Conservation (phyloP, 2,329 filamentous ascomycete genomes). For the Zymoseptoria brevis region DNA sequence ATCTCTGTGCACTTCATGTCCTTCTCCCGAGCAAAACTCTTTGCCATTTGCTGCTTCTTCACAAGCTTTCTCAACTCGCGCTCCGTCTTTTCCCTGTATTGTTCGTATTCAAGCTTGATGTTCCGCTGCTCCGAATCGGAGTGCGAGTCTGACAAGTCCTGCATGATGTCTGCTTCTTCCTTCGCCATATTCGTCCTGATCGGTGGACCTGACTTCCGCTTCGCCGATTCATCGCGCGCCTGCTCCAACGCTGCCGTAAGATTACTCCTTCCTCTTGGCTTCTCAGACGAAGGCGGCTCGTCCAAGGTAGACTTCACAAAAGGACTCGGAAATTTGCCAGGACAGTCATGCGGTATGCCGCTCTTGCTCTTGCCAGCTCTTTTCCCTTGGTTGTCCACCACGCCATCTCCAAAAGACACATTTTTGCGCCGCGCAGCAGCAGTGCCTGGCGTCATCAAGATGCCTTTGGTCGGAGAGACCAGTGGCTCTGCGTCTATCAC, state of each 20-base stretch:
- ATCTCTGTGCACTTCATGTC: conserved; percentile 63
- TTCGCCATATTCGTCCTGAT: conserved; percentile 19
- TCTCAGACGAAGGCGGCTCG: conserved; percentile 25
- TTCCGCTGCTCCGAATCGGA: conserved; percentile 78
- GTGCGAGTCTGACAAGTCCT: conserved; percentile 64
- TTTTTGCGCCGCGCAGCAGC: conserved; percentile 50
- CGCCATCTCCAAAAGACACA: conserved; percentile 52
- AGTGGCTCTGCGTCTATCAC: conserved; percentile 18
- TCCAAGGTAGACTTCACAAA: conserved; percentile 33
- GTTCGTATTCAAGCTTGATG: conserved; percentile 54
- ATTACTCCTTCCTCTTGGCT: conserved; percentile 30
- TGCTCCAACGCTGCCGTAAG: conserved; percentile 40
- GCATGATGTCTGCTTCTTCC: conserved; percentile 55
- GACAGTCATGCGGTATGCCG: conserved; percentile 41
- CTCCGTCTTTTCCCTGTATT: conserved; percentile 64
- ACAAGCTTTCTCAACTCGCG: conserved; percentile 69
- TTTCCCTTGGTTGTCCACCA: conserved; percentile 50
- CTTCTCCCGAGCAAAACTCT: conserved; percentile 70
- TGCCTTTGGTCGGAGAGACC: conserved; percentile 51
- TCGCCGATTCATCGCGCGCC: conserved; percentile 34
- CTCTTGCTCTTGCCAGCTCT: conserved; percentile 33
- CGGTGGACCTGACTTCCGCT: conserved; percentile 14
- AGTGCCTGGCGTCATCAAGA: conserved; percentile 57
- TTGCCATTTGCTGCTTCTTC: conserved; percentile 71
- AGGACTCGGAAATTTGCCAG: conserved; percentile 45